Evolutionary conservation across 1,284 basidiomycete species (phyloP).

Genomic region (Cryptococcus sp.): DNA sequence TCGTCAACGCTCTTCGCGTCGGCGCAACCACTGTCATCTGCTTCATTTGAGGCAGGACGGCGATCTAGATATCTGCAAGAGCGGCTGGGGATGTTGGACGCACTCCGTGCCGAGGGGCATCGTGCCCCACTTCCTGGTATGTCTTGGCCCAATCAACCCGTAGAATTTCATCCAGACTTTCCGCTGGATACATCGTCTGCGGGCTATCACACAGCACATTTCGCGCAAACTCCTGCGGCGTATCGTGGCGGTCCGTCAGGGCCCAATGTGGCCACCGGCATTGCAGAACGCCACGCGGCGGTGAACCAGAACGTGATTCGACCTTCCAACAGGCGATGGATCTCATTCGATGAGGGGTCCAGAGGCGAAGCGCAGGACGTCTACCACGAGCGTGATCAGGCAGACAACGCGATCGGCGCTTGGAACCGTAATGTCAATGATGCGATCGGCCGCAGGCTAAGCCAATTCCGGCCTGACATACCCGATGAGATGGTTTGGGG

Average conservation of each 20-base stretch:
- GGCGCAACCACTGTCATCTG: background rate
- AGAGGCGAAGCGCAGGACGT: slow-evolving; percentile 1
- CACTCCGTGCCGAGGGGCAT: background rate
- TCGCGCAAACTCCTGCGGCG: no score
- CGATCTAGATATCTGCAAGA: slow-evolving; percentile 10
- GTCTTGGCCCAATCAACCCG: background rate
- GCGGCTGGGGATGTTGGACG: slow-evolving; percentile 5
- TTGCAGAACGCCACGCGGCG: no score
- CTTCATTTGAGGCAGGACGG: background rate
- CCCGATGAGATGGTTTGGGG: no score
- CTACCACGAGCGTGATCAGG: slow-evolving; percentile 1
- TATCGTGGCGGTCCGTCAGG: no score
- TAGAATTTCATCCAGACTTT: background rate
- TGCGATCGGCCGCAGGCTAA: slow-evolving; percentile 10
- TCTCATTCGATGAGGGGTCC: slow-evolving; percentile 14
- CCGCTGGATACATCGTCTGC: background rate
- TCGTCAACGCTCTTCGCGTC: no score
- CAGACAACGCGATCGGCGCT: background rate
- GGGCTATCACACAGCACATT: background rate
- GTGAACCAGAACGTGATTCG: background rate
- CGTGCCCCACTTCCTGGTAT: background rate
- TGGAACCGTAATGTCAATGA: slow-evolving; percentile 18
- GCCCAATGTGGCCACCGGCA: no score
- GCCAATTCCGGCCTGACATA: slow-evolving; percentile 2
- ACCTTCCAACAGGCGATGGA: slow-evolving; percentile 15